Percentiles rank a stretch among this genome's conserved stretches.
phyloP scores from a whole-genome alignment of 371 early-diverging fungal species.

The Dinochytrium kinnereticum region DNA sequence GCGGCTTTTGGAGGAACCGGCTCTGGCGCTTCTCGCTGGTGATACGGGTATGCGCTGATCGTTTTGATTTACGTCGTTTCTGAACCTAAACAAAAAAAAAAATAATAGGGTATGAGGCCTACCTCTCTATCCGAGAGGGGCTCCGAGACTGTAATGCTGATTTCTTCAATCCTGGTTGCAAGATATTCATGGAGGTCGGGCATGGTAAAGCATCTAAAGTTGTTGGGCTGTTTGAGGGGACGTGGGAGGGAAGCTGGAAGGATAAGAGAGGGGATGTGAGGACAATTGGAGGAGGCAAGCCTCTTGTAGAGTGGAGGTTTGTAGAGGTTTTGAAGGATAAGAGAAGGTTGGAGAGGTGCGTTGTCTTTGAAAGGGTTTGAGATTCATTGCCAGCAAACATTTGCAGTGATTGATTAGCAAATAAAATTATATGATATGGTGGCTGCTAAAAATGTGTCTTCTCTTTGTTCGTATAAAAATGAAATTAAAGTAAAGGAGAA shows the following conservation, averaged over 20 bases:
- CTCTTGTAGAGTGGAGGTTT: constrained; percentile 21
- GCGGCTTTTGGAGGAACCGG: constrained; percentile 64
- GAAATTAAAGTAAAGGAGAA: too few species aligned
- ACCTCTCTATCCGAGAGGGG: constrained; percentile 55
- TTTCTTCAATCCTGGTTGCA: constrained; percentile 32
- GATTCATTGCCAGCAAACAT: too few species aligned
- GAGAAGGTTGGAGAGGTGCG: constrained; percentile 23
- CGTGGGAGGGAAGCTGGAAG: background rate
- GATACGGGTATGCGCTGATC: constrained; percentile 56
- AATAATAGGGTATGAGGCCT: constrained; percentile 61
- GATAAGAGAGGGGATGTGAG: background rate
- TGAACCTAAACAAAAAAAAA: too few species aligned
- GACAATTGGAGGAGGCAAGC: background rate
- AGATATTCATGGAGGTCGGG: constrained; percentile 69
- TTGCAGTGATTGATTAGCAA: too few species aligned
- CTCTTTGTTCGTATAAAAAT: too few species aligned
- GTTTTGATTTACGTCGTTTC: too few species aligned
- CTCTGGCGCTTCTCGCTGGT: constrained; percentile 67
- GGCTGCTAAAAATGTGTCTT: too few species aligned
- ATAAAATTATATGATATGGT: too few species aligned
- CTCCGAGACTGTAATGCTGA: constrained; percentile 26
- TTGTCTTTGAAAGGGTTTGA: constrained; percentile 18
- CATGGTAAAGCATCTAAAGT: constrained; percentile 70
- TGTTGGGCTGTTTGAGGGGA: constrained; percentile 56
- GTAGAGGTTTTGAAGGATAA: constrained; percentile 12